These are phyloP conservation scores for Chlamydomonas sphaeroides DNA, from an alignment of 139 green algal genomes.

Conservation along the genomic window DNA sequence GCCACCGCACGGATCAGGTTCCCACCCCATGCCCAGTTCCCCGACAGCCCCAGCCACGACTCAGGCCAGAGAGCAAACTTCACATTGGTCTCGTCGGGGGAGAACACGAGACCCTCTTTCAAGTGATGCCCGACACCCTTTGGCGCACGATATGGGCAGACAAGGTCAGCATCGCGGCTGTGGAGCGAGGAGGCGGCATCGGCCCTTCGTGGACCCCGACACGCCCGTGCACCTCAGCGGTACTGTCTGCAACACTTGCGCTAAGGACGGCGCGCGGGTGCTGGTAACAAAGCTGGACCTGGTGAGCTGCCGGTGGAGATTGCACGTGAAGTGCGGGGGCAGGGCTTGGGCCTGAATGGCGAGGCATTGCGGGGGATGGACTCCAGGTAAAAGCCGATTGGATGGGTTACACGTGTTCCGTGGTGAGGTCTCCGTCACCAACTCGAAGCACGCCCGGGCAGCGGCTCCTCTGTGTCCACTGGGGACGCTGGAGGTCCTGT, in stretches of 20 bases:
- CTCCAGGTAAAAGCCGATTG: too few species aligned
- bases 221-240: not conserved
- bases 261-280: not conserved
- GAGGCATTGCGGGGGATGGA: too few species aligned
- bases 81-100: too few species aligned
- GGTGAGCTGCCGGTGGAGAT: not conserved
- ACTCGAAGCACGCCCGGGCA: too few species aligned
- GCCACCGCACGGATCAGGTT: too few species aligned
- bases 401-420: too few species aligned
- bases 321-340: not conserved
- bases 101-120: not conserved
- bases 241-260: not conserved
- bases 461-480: too few species aligned
- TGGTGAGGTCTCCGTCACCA: too few species aligned
- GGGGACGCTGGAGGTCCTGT: too few species aligned
- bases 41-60: too few species aligned
- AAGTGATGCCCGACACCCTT: not conserved
- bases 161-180: not conserved
- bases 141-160: not conserved
- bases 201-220: not conserved
- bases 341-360: not conserved
- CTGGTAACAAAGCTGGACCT: not conserved
- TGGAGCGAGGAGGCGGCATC: not conserved
- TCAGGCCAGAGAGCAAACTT: too few species aligned
- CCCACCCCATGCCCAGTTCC: too few species aligned